Percentiles rank a stretch among this genome's conserved stretches.
Evolutionary conservation across 176 grass and related monocot species (phyloP).

Genomic region (Juncus effusus): DNA sequence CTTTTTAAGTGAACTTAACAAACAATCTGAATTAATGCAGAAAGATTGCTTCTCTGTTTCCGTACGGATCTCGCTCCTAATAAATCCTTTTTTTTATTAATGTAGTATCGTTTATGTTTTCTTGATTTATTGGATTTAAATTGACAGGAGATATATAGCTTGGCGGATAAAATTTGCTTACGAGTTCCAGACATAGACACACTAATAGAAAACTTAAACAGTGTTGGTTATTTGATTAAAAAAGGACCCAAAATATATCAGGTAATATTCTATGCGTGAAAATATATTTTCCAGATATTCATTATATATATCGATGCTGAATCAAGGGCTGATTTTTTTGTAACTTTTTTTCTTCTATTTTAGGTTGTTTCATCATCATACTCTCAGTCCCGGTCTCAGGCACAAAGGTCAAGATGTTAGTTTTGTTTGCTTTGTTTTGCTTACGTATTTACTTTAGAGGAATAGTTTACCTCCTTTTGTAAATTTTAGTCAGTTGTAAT

Average conservation of each 20-base stretch:
- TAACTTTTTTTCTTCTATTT: constrained; percentile 22
- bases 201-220: constrained; percentile 59
- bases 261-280: constrained; percentile 34
- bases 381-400: constrained; percentile 40
- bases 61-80: constrained; percentile 35
- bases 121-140: background rate
- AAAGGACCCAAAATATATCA: constrained; percentile 66
- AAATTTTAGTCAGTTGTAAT: background rate
- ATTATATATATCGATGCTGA: constrained; percentile 12
- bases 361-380: constrained; percentile 52
- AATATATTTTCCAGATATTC: constrained; percentile 2
- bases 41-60: constrained; percentile 68
- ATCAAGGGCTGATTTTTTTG: background rate
- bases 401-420: constrained; percentile 50
- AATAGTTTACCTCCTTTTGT: background rate
- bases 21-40: constrained; percentile 59
- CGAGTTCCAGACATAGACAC: constrained; percentile 52
- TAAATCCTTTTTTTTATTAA: background rate
- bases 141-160: constrained; percentile 51
- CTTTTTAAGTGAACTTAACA: constrained; percentile 52
- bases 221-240: constrained; percentile 32
- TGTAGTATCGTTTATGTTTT: constrained; percentile 1
- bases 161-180: constrained; percentile 69
- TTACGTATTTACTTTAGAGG: background rate
- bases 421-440: background rate